Evolutionary conservation across 192 early-diverging fungal species (phyloP).

Genomic region (Glomus cerebriforme): DNA sequence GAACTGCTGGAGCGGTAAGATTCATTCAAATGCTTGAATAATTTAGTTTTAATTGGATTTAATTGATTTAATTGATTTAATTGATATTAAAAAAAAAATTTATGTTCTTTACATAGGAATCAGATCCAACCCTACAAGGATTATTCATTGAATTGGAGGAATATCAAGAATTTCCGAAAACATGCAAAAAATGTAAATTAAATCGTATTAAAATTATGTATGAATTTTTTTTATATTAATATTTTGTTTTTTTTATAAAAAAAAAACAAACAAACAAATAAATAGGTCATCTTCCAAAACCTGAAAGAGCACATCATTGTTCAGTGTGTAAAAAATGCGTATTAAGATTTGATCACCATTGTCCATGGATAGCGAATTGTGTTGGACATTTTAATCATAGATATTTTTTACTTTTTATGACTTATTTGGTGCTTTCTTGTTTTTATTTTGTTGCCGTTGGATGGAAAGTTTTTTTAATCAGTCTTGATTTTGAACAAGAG

Average conservation of each 20-base stretch:
- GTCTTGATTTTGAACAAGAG: conserved; percentile 44
- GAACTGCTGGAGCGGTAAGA: conserved; percentile 31
- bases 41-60: neutral
- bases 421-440: conserved; percentile 53
- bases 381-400: conserved; percentile 78
- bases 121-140: conserved; percentile 42
- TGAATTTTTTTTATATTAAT: neutral
- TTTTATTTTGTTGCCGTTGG: conserved; percentile 50
- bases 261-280: neutral
- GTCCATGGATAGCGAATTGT: conserved; percentile 83
- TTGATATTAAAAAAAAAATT: neutral
- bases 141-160: conserved; percentile 55
- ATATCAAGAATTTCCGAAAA: conserved; percentile 38
- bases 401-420: conserved; percentile 73
- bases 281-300: conserved; percentile 65
- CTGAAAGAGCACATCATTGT: conserved; percentile 81
- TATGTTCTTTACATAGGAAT: conserved; percentile 26
- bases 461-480: conserved; percentile 49
- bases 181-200: conserved; percentile 43
- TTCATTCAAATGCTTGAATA: neutral
- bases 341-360: conserved; percentile 79
- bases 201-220: neutral
- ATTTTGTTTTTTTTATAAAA: conserved; percentile 34
- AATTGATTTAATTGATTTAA: neutral
- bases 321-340: conserved; percentile 74